Conservation (phyloP, 371 early-diverging fungal species). For the Blakeslea trispora region DNA sequence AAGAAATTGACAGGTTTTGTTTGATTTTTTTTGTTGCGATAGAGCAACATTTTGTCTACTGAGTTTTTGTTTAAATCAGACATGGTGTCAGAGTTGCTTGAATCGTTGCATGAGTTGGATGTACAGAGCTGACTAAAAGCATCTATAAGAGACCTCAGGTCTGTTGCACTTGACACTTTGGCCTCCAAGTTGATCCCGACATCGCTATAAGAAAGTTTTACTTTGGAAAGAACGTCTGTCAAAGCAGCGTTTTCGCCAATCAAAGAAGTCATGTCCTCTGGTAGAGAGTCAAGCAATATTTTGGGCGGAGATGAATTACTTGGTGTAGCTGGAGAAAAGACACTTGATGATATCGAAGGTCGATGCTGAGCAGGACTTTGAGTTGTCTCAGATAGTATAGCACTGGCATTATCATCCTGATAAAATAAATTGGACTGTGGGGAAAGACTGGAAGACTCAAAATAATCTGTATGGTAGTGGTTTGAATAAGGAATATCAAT, state of each 20-base stretch:
- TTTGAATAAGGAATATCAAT: conserved; percentile 27
- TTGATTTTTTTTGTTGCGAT: conserved; percentile 25
- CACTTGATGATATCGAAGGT: conserved; percentile 1
- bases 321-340: neutral
- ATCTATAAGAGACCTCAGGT: conserved; percentile 35
- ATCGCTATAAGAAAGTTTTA: conserved; percentile 35
- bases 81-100: neutral
- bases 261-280: neutral
- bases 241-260: conserved; percentile 1
- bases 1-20: conserved; percentile 38
- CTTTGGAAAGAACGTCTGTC: conserved; percentile 28
- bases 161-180: conserved; percentile 33
- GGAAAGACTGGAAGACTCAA: conserved; percentile 15
- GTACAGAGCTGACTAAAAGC: conserved; percentile 35
- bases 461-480: conserved; percentile 5
- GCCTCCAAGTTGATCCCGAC: conserved; percentile 37
- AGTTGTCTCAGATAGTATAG: neutral
- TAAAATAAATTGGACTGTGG: conserved; percentile 13
- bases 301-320: conserved; percentile 7
- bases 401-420: conserved; percentile 16
- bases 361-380: conserved; percentile 7
- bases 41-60: conserved; percentile 23
- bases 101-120: neutral
- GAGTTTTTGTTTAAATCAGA: conserved; percentile 3
- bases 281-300: neutral